Evolutionary conservation across 257 asterid species (phyloP).

Genomic region (Anisodus tanguticus): DNA sequence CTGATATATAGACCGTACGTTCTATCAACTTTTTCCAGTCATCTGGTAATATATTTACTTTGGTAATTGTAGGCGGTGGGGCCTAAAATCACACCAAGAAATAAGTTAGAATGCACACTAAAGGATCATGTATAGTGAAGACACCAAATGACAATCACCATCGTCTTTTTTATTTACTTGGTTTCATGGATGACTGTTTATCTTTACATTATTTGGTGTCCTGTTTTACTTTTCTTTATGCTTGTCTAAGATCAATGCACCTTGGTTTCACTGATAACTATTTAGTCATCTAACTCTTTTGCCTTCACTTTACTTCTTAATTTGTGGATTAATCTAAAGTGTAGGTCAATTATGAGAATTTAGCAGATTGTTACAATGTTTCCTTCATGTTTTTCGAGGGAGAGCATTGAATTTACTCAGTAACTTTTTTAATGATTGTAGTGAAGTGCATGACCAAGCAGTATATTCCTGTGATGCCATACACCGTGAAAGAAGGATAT

Average conservation of each 20-base stretch:
- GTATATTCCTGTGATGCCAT: constrained; percentile 78
- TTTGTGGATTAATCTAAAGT: constrained; percentile 7
- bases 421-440: constrained; percentile 46
- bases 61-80: background rate
- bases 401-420: constrained; percentile 33
- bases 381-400: constrained; percentile 36
- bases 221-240: background rate
- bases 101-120: constrained; percentile 8
- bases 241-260: background rate
- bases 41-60: constrained; percentile 7
- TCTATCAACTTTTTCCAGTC: constrained; percentile 1
- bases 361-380: constrained; percentile 28
- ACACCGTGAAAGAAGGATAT: constrained; percentile 88
- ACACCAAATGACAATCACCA: background rate
- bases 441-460: constrained; percentile 98
- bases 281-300: constrained; percentile 19
- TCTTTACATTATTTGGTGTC: background rate
- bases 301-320: background rate
- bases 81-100: background rate
- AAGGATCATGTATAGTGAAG: constrained; percentile 20
- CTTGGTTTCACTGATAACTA: background rate
- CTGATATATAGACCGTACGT: background rate
- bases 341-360: background rate
- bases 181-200: background rate
- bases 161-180: background rate